Evolutionary conservation across 345 rosid species (phyloP), one percentile per base, ranked within the genome.

Genomic region (Lagerstroemia speciosa): DNA sequence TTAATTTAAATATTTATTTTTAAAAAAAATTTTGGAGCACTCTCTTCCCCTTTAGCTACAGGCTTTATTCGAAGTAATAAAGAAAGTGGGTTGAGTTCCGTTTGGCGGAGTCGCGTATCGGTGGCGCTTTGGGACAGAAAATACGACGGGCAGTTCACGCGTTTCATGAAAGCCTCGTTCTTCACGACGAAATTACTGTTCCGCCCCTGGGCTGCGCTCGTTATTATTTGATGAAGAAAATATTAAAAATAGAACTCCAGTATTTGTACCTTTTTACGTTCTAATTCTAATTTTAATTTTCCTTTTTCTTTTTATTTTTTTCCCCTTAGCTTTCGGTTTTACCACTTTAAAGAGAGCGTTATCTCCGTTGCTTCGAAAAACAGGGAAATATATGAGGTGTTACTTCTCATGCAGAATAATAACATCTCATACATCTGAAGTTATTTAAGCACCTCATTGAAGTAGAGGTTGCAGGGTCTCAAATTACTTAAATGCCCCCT

Each of bases 41-140:
- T 48, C 55, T 8, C 61, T 53, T 24, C 31, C 22, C 31, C 61
- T 55, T 55, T 55, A 55, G 61, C 61, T 24, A 11, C 22, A 26
- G 61, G 31, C 61, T 55, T 64, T 34, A 64, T 64, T 36, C 30
- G 20, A 22, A 38, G 67, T 22, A 38, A 64, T 64, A 34, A 55
- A 55, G 61, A 55, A 55, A 55, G 31, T 55, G 61, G 61, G 61
- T 10, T 55, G 61, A 55, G 61, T 26, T 55, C 15, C 61, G 30
- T 55, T 26, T 55, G 61, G 61, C 15, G 16, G 61, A 26, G 11
- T n/a, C 30, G 30, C 38, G 7, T 9, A 36, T 36, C 38, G 38
- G 38, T 3, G 31, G 61, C 29, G 67, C 48, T n/a, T n/a, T 22
- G 16, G 61, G 12, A 26, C n/a, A 1, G 31, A 26, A 55, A 26